Base-by-base conservation (phyloP, 352 stramenopile species). In the Pythium sukuiense region DNA sequence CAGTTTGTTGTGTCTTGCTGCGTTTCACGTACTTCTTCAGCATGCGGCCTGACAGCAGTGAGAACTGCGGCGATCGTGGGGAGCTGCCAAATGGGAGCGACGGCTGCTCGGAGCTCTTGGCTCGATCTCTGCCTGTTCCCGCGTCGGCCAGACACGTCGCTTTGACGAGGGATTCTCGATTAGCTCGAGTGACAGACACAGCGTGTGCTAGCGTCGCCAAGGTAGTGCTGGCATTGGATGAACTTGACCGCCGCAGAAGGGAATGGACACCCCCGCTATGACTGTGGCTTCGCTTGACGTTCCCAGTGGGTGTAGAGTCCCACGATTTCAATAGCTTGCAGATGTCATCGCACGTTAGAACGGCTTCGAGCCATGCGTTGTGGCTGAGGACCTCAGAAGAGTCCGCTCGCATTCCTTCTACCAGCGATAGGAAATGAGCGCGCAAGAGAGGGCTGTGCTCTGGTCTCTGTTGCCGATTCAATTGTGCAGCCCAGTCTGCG, bases 11-110 rank as follows among this genome's bases (percentile, higher is more conserved):
- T 3, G 12, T 39, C 54, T 61, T 61, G 45, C 43, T 37, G 27
- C 55, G 61, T 52, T 64, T 70, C n/a, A 57, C 27, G 26, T 65
- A 87, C 49, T 85, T 89, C 54, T 83, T 83, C 20, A 46, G 65
- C 73, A 88, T 76, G 7, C 72, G 74, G 27, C 67, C 73, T 2
- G 77, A 79, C n/a, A 89, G 60, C 3, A 89, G 61, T n/a, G 75
- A 76, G 24, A 89, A 32, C 18, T 32, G 32, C 20, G 62, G 62
- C 1, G 54, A 46, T n/a, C 37, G 26, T 5, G n/a, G 18, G 3
- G 52, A 11, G 14, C 7, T 46, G n/a, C 24, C 43, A 12, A 1
- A 13, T 18, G 3, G 18, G 1, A 13, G 6, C 0, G 13, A 18
- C 1, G 59, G 50, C 2, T 55, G 32, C 14, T 66, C 59, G 1